Conservation (phyloP, 2,329 filamentous ascomycete species). For the Arthroderma sp. region DNA sequence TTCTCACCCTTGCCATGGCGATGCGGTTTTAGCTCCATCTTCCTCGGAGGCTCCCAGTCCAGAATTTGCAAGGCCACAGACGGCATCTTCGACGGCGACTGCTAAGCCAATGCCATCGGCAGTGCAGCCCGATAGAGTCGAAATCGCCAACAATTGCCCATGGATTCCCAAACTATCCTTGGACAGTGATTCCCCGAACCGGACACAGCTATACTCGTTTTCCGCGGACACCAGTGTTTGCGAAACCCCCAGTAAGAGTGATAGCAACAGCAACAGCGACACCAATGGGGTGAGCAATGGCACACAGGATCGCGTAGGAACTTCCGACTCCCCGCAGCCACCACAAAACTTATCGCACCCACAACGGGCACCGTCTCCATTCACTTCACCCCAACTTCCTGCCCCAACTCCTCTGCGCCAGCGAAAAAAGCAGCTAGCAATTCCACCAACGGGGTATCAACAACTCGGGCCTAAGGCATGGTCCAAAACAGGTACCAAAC, state of each 20-base stretch:
- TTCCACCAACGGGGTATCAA: conserved; percentile 19
- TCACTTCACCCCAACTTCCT: not conserved
- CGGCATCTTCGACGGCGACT: too few relatives aligned
- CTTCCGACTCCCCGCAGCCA: not conserved
- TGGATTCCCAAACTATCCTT: too few relatives aligned
- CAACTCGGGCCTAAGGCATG: conserved; percentile 16
- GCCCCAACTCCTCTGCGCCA: not conserved
- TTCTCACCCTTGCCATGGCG: too few relatives aligned
- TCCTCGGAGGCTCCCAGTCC: too few relatives aligned
- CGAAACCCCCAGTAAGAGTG: not conserved
- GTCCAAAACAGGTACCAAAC: conserved; percentile 3
- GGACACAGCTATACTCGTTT: conserved; percentile 8
- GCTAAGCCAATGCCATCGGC: too few relatives aligned
- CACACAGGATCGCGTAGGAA: not conserved
- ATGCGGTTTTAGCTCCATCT: too few relatives aligned
- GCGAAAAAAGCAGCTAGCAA: conserved; percentile 12
- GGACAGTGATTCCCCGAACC: not conserved
- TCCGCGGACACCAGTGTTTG: not conserved
- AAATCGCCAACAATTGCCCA: too few relatives aligned
- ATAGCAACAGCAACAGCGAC: not conserved
- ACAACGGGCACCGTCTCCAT: not conserved
- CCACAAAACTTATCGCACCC: not conserved
- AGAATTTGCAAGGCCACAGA: too few relatives aligned
- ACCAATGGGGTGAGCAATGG: not conserved
- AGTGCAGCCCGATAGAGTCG: too few relatives aligned